phyloP scores from a whole-genome alignment of 73 alveolate genomes.

The Paramecium bursaria region DNA sequence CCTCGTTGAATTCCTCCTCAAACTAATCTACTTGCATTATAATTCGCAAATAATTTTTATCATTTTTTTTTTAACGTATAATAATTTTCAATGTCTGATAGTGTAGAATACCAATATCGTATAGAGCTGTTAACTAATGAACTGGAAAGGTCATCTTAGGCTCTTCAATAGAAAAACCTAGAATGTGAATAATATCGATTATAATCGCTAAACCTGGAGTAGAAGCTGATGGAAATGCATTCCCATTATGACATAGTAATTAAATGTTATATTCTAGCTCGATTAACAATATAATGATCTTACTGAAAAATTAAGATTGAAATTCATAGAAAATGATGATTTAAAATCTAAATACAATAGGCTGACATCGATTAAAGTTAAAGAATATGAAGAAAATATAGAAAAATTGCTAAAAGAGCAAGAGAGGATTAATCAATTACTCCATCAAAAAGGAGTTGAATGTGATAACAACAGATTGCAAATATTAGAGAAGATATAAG shows the following conservation, averaged over 20 bases:
- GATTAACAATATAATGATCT: conserved; percentile 14
- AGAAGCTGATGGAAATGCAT: conserved; percentile 9
- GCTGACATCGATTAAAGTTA: conserved; percentile 9
- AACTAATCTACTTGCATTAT: neutral
- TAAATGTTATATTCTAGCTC: neutral
- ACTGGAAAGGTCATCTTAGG: conserved; percentile 15
- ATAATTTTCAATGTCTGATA: no score
- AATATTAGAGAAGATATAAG: conserved; percentile 14
- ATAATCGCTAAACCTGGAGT: neutral
- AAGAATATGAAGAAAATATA: conserved; percentile 47
- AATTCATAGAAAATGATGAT: conserved; percentile 38
- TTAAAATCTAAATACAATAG: conserved; percentile 40
- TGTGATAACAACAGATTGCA: conserved; percentile 31
- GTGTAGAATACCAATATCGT: conserved; percentile 36
- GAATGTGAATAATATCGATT: conserved; percentile 56
- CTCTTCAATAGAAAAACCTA: conserved; percentile 8
- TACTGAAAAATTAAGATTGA: conserved; percentile 13
- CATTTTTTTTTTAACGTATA: neutral
- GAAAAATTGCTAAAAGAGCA: conserved; percentile 14
- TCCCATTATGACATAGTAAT: conserved; percentile 12
- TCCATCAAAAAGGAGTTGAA: conserved; percentile 30
- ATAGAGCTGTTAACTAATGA: conserved; percentile 45
- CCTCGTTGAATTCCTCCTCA: conserved; percentile 63
- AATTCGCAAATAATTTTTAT: neutral
- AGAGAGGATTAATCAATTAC: conserved; percentile 1